Evolutionary conservation across 768 basidiomycete genomes (phyloP), one percentile per base, ranked within the genome.

Genomic region (Auriscalpium orientale): DNA sequence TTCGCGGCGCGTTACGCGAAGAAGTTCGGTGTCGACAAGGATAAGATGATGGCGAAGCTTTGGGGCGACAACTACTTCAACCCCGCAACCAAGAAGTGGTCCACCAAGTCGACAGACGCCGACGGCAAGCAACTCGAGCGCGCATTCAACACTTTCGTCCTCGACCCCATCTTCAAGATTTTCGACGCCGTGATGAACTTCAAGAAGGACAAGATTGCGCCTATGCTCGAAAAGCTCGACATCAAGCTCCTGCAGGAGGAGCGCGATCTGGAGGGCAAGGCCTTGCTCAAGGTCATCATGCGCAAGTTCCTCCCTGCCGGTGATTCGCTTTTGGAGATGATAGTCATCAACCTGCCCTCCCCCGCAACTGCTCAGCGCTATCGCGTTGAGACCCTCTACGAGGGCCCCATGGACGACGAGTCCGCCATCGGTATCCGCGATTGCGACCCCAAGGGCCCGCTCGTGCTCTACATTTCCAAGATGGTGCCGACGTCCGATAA

Each of bases 1-100:
- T 99, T 99, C 72, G 94, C 97, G 50, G 68, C 70, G 60, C 87
- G 95, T 56, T 99, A 99, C 74, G 82, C 91, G 62, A 98, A 98
- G 82, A 98, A 92, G 75, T 99, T 99, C 66, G 94, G 95, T 83
- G 95, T 98, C 18, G 90, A 95, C 76, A 95, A 95, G 78, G 89
- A 90, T 62, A 98, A 98, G 83, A 92, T 99, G 84, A 95, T 99
- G 89, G 65, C 72, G 58, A 95, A 89, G 76, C 84, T 99, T 48
- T 99, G 97, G 97, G 97, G 97, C 53, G 97, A 99, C 80, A 98
- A 98, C 80, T 99, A 77, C 80, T 98, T 98, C 83, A 99, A 98
- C 80, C 91, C 95, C 55, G 79, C 84, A 53, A 98, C 95, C 40
- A 85, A 85, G 73, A 99, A 99, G 76, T 98, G 97, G 97, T 82